Evolutionary conservation across 2,329 filamentous ascomycete genomes (phyloP).

Genomic region (Colletotrichum chrysophilum): DNA sequence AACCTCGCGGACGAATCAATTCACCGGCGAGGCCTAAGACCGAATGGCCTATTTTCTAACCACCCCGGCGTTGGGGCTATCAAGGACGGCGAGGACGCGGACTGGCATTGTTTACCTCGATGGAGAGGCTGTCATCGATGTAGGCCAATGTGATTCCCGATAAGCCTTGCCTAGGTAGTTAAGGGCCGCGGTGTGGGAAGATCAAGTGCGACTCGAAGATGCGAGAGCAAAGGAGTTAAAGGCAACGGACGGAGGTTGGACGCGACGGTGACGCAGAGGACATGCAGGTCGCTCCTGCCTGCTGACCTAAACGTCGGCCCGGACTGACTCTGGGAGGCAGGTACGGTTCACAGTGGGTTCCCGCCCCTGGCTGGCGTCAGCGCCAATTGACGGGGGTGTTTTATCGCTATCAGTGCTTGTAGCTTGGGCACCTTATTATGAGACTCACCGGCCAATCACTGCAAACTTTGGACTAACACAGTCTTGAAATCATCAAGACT

Average conservation of each 20-base stretch:
- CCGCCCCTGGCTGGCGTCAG: neutral
- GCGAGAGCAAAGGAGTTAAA: neutral
- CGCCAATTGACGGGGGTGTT: neutral
- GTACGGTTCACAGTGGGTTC: neutral
- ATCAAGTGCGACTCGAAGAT: neutral
- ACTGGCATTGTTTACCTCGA: conserved; percentile 24
- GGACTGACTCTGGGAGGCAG: neutral
- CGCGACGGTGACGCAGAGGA: conserved; percentile 12
- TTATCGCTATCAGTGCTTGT: neutral
- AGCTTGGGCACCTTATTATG: neutral
- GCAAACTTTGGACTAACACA: neutral
- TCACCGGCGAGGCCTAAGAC: conserved; percentile 29
- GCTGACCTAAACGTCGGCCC: conserved; percentile 11
- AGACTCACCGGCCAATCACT: neutral
- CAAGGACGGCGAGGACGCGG: conserved; percentile 26
- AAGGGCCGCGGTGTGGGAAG: neutral
- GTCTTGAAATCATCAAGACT: neutral
- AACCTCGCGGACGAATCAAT: conserved; percentile 7
- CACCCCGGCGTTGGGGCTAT: conserved; percentile 61
- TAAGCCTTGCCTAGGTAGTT: neutral
- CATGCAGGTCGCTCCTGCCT: neutral
- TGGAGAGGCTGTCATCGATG: neutral
- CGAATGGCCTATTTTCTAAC: conserved; percentile 41
- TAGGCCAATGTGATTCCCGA: neutral
- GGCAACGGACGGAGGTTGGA: neutral